A percentile compares a stretch with the other conserved stretches of the same genome.
Conservation (phyloP, 306 rosid genomes). For the Vigna angularis region DNA sequence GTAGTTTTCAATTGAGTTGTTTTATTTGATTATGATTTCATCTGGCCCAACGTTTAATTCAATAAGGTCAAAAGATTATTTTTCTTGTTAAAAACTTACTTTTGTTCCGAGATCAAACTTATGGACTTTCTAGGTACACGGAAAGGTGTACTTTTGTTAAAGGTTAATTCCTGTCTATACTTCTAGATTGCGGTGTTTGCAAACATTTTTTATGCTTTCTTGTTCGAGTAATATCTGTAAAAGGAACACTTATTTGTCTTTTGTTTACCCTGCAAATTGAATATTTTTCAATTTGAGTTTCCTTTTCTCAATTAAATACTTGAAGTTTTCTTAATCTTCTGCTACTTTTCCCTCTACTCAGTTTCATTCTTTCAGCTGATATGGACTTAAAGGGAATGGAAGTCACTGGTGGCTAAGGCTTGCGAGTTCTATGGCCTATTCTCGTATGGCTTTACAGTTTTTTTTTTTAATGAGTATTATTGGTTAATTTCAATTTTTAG, state of each 20-base stretch:
- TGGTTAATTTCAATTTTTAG: slow-evolving; percentile 4
- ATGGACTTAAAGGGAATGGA: slow-evolving; percentile 63
- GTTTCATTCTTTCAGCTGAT: slow-evolving; percentile 47
- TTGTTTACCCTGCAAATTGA: background rate
- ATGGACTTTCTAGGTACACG: background rate
- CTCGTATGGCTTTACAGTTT: slow-evolving; percentile 51
- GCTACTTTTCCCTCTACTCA: background rate
- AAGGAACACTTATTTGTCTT: slow-evolving; percentile 4
- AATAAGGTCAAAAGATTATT: background rate
- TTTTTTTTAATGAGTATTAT: slow-evolving; percentile 7
- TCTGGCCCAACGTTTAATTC: slow-evolving; percentile 1
- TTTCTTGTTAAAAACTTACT: background rate
- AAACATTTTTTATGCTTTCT: background rate
- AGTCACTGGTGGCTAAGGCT: slow-evolving; percentile 73
- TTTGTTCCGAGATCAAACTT: slow-evolving; percentile 6
- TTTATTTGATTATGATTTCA: background rate
- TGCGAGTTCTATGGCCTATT: slow-evolving; percentile 59
- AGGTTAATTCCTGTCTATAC: slow-evolving; percentile 14
- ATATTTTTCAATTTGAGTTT: background rate
- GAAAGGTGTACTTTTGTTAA: background rate
- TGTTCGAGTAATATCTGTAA: slow-evolving; percentile 5
- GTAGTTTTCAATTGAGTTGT: slow-evolving; percentile 4
- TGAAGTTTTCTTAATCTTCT: slow-evolving; percentile 20
- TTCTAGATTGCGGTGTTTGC: background rate
- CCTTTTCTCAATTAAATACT: background rate